phyloP scores from a whole-genome alignment of 208 protist species.

The Trypanosoma platydactyli region DNA sequence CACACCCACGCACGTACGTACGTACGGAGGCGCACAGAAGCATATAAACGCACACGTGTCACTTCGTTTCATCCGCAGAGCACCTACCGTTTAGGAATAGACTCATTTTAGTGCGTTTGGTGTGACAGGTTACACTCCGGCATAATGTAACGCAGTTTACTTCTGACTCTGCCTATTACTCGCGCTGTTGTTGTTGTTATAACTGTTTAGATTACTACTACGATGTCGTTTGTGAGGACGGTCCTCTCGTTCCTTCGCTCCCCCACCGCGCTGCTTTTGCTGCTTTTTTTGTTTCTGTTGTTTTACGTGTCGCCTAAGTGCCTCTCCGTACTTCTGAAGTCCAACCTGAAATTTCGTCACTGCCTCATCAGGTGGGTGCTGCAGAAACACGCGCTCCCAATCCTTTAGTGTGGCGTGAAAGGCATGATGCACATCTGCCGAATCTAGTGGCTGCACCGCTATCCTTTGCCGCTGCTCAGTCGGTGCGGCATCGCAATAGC shows the following conservation, averaged over 20 bases:
- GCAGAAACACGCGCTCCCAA: constrained; percentile 22
- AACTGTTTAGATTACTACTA: neutral
- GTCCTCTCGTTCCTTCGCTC: neutral
- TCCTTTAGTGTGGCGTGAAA: constrained; percentile 2
- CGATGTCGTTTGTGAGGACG: neutral
- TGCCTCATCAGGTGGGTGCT: constrained; percentile 36
- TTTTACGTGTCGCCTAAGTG: constrained; percentile 34
- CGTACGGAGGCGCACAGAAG: too few relatives aligned
- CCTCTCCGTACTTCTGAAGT: constrained; percentile 64
- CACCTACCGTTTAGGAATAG: too few relatives aligned
- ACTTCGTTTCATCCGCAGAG: too few relatives aligned
- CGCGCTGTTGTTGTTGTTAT: constrained; percentile 1
- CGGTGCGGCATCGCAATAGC: neutral
- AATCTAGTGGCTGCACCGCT: constrained; percentile 6
- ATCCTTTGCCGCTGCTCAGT: neutral
- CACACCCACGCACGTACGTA: too few relatives aligned
- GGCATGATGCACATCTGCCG: constrained; percentile 3
- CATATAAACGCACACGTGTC: too few relatives aligned
- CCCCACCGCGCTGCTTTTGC: constrained; percentile 17
- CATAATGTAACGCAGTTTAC: too few relatives aligned
- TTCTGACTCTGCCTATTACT: too few relatives aligned
- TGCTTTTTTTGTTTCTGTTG: constrained; percentile 25
- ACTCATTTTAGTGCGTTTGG: too few relatives aligned
- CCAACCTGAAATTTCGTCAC: constrained; percentile 47
- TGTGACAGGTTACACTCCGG: too few relatives aligned